Evolutionary conservation across 345 rosid species (phyloP).

Genomic region (Iberis pinnata): DNA sequence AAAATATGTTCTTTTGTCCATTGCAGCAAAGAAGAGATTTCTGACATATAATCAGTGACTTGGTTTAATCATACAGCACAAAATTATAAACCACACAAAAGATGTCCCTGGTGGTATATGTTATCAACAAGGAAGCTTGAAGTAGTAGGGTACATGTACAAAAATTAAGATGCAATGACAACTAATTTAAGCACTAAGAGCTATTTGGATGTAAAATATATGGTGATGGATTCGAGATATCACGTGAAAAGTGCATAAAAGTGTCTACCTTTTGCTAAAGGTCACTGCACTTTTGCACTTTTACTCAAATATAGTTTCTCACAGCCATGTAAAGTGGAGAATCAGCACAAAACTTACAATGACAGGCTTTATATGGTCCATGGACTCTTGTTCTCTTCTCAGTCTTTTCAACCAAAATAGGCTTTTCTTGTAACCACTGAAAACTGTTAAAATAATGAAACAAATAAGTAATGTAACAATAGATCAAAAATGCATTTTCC

Average conservation of each 20-base stretch:
- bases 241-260: slow-evolving; percentile 24
- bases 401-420: neutral
- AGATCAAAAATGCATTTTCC: neutral
- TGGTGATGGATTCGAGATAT: slow-evolving; percentile 11
- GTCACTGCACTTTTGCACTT: slow-evolving; percentile 21
- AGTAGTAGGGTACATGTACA: neutral
- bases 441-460: neutral
- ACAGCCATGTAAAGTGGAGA: slow-evolving; percentile 29
- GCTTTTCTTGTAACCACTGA: neutral
- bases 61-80: slow-evolving; percentile 7
- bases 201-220: neutral
- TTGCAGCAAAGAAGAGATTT: neutral
- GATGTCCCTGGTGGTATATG: neutral
- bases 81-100: slow-evolving; percentile 6
- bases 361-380: slow-evolving; percentile 22
- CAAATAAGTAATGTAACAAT: neutral
- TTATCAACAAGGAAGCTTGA: slow-evolving; percentile 7
- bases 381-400: slow-evolving; percentile 22
- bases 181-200: neutral
- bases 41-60: slow-evolving; percentile 3
- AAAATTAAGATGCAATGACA: slow-evolving; percentile 5
- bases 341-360: slow-evolving; percentile 15
- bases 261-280: slow-evolving; percentile 22
- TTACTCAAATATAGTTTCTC: slow-evolving; percentile 11
- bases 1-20: slow-evolving; percentile 9